phyloP scores from a whole-genome alignment of 2,329 filamentous ascomycete genomes.

The Colletotrichum sp. region DNA sequence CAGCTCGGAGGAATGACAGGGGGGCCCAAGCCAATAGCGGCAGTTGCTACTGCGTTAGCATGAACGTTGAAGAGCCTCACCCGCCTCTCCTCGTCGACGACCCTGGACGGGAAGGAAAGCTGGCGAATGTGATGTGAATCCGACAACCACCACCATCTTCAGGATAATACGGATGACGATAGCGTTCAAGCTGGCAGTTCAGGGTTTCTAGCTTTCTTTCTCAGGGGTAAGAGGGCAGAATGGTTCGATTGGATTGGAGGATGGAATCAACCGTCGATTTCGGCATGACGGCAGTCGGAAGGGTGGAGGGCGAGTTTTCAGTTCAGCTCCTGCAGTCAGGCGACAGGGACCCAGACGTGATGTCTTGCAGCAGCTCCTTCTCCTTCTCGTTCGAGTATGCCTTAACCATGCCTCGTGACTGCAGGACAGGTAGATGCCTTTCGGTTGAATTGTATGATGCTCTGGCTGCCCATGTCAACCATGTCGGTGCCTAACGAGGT shows the following conservation, averaged over 20 bases:
- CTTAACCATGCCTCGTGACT: neutral
- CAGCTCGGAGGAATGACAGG: neutral
- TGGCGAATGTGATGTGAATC: neutral
- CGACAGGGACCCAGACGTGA: neutral
- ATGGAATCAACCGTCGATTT: neutral
- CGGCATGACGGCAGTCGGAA: neutral
- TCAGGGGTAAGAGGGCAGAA: neutral
- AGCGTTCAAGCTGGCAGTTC: neutral
- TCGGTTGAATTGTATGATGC: neutral
- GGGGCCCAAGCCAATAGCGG: neutral
- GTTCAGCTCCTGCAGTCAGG: neutral
- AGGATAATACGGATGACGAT: neutral
- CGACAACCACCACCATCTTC: neutral
- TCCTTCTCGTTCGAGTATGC: neutral
- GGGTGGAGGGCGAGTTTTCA: neutral
- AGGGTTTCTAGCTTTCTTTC: neutral
- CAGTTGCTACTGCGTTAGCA: neutral
- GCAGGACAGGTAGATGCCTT: neutral
- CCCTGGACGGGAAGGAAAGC: neutral
- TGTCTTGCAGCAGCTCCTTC: neutral
- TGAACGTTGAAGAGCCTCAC: conserved; percentile 14
- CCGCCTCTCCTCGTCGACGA: neutral
- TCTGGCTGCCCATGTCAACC: neutral
- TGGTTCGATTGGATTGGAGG: neutral
- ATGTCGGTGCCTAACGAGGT: neutral